A percentile compares a stretch with the other conserved stretches of the same genome.
Evolutionary conservation across 1,139 yeast genomes (phyloP).

Genomic region (Magnusiomyces paraingens): DNA sequence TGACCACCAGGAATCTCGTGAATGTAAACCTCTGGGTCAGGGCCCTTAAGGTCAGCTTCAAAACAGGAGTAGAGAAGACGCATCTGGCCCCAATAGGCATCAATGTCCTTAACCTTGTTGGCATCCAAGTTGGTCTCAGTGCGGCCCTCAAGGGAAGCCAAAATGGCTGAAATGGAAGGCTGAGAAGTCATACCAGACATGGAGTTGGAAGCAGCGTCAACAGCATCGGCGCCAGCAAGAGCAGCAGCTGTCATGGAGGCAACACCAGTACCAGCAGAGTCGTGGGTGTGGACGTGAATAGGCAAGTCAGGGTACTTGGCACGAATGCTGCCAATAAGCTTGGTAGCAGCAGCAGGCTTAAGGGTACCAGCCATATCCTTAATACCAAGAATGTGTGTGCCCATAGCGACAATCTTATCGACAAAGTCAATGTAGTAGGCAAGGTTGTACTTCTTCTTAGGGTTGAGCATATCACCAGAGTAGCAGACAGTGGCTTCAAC

Average conservation of each 20-base stretch:
- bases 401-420: constrained; percentile 81
- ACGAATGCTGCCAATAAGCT: constrained; percentile 74
- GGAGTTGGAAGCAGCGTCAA: constrained; percentile 94
- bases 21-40: constrained; percentile 96
- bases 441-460: constrained; percentile 91
- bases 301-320: constrained; percentile 87
- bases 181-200: constrained; percentile 99
- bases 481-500: constrained; percentile 98
- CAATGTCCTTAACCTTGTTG: constrained; percentile 69
- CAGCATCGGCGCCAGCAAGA: constrained; percentile 94
- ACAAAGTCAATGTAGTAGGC: constrained; percentile 79
- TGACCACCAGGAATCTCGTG: constrained; percentile 99
- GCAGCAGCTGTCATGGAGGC: constrained; percentile 96
- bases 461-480: constrained; percentile 96
- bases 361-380: constrained; percentile 99
- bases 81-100: constrained; percentile 98
- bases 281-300: constrained; percentile 98
- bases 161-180: constrained; percentile 87
- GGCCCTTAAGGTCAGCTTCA: constrained; percentile 98
- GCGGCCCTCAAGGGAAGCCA: constrained; percentile 88
- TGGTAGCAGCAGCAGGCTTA: constrained; percentile 88
- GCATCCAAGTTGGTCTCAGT: constrained; percentile 67
- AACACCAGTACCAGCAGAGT: constrained; percentile 99
- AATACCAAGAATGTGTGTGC: constrained; percentile 94
- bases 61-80: constrained; percentile 92